Evolutionary conservation across 805 yeast genomes (phyloP), one percentile per base, ranked within the genome.

Genomic region (Spathaspora passalidarum): DNA sequence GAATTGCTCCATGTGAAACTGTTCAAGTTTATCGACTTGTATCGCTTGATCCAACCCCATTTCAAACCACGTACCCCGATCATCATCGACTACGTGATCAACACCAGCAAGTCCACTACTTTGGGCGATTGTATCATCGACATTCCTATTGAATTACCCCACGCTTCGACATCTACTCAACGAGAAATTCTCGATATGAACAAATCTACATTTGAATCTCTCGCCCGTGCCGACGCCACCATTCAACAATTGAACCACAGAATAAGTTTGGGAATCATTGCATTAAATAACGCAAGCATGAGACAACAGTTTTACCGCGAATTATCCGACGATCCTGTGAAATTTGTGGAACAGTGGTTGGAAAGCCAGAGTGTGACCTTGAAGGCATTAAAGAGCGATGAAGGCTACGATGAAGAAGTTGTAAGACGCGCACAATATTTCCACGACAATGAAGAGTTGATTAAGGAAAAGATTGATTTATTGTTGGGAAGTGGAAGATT

Each of bases 61-160:
- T 88, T 91, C 59, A 68, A 86, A 48, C 97, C 96, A 14, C 71
- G 88, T 11, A 85, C 84, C 49, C 98, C 99, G 19, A 81, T 94
- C 29, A 78, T 76, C 34, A 56, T 94, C 16, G 85, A 84, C 49
- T 91, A 89, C 65, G 81, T 80, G 41, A 78, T 94, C 29, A 78
- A 82, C 57, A 91, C 95, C 1, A 86, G 86, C 47, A 80, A 77
- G 52, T 86, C 90, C 32, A 74, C 88, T 2, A 88, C 92, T 2
- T 70, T 87, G 48, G 96, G 97, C 21, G 95, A 88, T 36, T 69
- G 81, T 2, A 85, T 86, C 5, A 73, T 86, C 47, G 99, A 94
- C 60, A 73, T 94, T 42, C 77, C 76, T 1, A 57, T 72, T 32
- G 73, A 68, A 36, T 59, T 72, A 77, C 63, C 69, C 49, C 59